Evolutionary conservation across 164 flowering plant genomes (phyloP), one percentile per base, ranked within the genome.

Genomic region (Protea cynaroides): DNA sequence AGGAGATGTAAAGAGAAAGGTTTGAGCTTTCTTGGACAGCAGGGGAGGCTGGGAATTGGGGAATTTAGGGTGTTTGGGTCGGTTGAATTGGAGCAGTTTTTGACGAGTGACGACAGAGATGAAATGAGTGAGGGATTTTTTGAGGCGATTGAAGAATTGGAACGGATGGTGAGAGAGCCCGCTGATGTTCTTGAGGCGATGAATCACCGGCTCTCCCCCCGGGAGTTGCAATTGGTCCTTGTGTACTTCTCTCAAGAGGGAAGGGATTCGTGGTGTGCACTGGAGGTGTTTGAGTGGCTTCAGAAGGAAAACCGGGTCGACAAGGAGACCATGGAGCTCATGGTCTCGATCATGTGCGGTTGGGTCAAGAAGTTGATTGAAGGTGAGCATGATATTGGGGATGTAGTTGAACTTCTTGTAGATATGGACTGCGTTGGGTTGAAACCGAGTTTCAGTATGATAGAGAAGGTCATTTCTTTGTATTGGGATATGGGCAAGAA

Each of bases 351-450:
- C 37, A 90, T 93, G 98, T 90, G 96, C 64, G 73, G 85, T 12
- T 93, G 98, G 98, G 72, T 85, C 18, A 85, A 78, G 83, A 90
- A 89, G 78, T 56, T 90, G 82, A 84, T 93, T 58, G 80, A 76
- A 71, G 83, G 72, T 24, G 79, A 77, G 24, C 79, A 65, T 65
- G 80, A 61, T 37, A 86, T 82, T 25, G 80, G 71, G 0, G 92
- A 93, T 65, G 94, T 90, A 56, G 83, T 89, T 75, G 90, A 89
- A 68, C 83, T 93, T 58, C 81, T 89, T 40, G 86, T 86, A 58
- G 97, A 90, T 38, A 93, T 93, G 98, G 96, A 93, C 49, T 90
- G 97, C 68, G 97, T 90, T 9, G 98, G 98, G 8, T 66, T 93
- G 74, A 80, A 77, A 65, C 94, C 97, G 0, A 66, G 79, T 44